Conservation (phyloP, 164 flowering plant genomes). For the Akebia trifoliata region DNA sequence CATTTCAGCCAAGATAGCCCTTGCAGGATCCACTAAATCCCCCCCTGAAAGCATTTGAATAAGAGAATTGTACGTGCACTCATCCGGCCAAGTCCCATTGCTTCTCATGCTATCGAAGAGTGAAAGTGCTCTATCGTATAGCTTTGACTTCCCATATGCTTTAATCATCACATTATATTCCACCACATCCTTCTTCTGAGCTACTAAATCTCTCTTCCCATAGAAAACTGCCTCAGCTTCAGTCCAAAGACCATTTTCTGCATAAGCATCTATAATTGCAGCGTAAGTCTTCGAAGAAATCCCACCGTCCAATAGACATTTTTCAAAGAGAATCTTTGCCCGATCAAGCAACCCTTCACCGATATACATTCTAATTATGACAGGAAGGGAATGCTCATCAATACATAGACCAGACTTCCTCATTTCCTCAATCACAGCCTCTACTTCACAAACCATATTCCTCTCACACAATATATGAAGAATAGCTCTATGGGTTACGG, state of each 20-base stretch:
- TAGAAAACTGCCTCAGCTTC: slow-evolving; percentile 77
- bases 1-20: slow-evolving; percentile 62
- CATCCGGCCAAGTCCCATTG: slow-evolving; percentile 85
- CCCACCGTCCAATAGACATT: slow-evolving; percentile 22
- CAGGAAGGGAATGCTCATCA: slow-evolving; percentile 77
- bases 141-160: slow-evolving; percentile 77
- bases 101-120: slow-evolving; percentile 71
- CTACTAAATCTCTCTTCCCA: slow-evolving; percentile 32
- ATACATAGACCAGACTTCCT: slow-evolving; percentile 35
- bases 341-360: slow-evolving; percentile 40
- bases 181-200: slow-evolving; percentile 44
- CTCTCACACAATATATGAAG: slow-evolving; percentile 55
- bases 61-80: slow-evolving; percentile 80
- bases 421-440: slow-evolving; percentile 60
- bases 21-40: slow-evolving; percentile 54
- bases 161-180: slow-evolving; percentile 90
- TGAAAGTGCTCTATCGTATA: slow-evolving; percentile 70
- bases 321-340: slow-evolving; percentile 47
- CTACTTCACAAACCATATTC: slow-evolving; percentile 63
- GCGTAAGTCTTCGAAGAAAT: slow-evolving; percentile 53
- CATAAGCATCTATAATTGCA: slow-evolving; percentile 76
- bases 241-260: slow-evolving; percentile 73
- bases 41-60: slow-evolving; percentile 76
- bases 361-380: slow-evolving; percentile 59
- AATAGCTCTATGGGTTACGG: slow-evolving; percentile 61